Evolutionary conservation across 2,329 filamentous ascomycete genomes (phyloP).

Genomic region (Mycosphaerella sp.): DNA sequence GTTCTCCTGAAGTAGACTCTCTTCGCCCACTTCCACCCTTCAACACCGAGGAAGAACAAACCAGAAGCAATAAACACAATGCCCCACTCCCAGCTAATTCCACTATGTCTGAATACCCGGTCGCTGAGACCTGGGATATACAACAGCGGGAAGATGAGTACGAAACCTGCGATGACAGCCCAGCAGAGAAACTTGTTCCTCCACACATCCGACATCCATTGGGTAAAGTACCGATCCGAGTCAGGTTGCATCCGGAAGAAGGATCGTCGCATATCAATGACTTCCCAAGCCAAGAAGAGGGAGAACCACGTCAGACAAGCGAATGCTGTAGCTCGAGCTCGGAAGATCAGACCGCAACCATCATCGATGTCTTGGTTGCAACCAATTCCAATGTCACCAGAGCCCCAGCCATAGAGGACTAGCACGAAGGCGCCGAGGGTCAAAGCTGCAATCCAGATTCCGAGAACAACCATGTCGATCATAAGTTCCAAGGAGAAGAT

Average conservation of each 20-base stretch:
- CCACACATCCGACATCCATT: constrained; percentile 64
- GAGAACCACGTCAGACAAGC: constrained; percentile 71
- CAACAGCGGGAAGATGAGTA: constrained; percentile 43
- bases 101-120: constrained; percentile 59
- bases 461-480: constrained; percentile 73
- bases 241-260: constrained; percentile 69
- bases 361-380: constrained; percentile 56
- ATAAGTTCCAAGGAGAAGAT: constrained; percentile 75
- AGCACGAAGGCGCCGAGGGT: constrained; percentile 55
- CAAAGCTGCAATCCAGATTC: constrained; percentile 67
- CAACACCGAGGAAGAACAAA: constrained; percentile 57
- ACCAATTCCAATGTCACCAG: constrained; percentile 44
- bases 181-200: constrained; percentile 60
- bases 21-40: constrained; percentile 64
- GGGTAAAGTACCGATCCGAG: constrained; percentile 55
- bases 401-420: constrained; percentile 57
- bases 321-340: constrained; percentile 66
- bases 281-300: constrained; percentile 72
- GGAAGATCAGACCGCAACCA: constrained; percentile 59
- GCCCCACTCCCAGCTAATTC: constrained; percentile 64
- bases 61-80: constrained; percentile 48
- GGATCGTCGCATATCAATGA: constrained; percentile 63
- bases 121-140: constrained; percentile 65
- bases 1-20: constrained; percentile 34
- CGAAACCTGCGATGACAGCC: constrained; percentile 40